phyloP scores from a whole-genome alignment of 2,329 filamentous ascomycete genomes.

The Sordariomycetes sp. region DNA sequence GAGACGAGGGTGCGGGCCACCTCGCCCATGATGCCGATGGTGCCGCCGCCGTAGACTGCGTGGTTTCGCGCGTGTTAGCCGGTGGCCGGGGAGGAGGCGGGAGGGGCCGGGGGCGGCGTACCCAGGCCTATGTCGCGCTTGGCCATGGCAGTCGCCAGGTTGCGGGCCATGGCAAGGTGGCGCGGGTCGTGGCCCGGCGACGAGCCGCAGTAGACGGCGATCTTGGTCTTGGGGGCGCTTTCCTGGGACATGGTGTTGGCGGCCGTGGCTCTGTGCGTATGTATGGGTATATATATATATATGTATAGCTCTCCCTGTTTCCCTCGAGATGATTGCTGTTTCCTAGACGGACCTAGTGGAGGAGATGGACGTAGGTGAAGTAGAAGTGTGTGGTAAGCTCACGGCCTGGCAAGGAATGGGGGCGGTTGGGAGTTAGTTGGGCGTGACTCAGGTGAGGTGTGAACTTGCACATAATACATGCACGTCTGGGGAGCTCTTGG shows the following conservation, averaged over 20 bases:
- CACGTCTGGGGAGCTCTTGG: too few relatives aligned
- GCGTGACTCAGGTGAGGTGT: too few relatives aligned
- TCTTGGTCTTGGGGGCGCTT: constrained; percentile 41
- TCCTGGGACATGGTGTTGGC: constrained; percentile 11
- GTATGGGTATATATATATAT: neutral
- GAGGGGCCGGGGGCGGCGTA: constrained; percentile 19
- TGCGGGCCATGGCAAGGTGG: constrained; percentile 68
- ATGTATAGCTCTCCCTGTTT: too few relatives aligned
- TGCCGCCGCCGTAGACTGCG: constrained; percentile 86
- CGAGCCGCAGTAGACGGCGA: constrained; percentile 93
- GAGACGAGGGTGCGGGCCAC: constrained; percentile 77
- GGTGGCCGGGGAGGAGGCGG: neutral
- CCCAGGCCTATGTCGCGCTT: constrained; percentile 67
- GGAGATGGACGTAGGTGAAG: too few relatives aligned
- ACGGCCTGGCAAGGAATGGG: too few relatives aligned
- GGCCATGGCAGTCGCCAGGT: constrained; percentile 65
- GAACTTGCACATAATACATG: too few relatives aligned
- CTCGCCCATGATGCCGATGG: constrained; percentile 91
- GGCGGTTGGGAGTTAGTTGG: too few relatives aligned
- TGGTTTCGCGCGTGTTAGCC: neutral
- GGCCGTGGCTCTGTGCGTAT: neutral
- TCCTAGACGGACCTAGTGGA: too few relatives aligned
- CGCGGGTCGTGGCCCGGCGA: constrained; percentile 60
- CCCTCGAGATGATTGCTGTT: too few relatives aligned
- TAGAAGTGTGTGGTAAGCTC: too few relatives aligned